A percentile compares a stretch with the other conserved stretches of the same genome.
Evolutionary conservation across 2,329 filamentous ascomycete species (phyloP).

Genomic region (Xylariaceae sp.): DNA sequence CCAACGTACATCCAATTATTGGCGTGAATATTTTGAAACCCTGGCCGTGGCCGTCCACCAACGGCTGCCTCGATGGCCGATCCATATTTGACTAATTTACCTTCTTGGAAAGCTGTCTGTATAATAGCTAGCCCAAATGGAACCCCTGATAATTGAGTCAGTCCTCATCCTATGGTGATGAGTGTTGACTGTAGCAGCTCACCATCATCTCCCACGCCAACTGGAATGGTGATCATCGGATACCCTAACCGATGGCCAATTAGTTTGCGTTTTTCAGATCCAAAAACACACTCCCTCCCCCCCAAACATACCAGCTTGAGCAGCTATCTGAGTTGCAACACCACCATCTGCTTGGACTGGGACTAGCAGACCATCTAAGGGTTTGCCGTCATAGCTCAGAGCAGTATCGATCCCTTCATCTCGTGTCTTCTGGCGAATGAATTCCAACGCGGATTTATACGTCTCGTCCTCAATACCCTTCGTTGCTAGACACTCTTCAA

Average conservation of each 20-base stretch:
- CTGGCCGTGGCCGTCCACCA: background rate
- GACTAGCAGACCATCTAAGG: conserved; percentile 69
- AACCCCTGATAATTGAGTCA: conserved; percentile 5
- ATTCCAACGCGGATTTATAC: conserved; percentile 71
- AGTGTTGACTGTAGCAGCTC: background rate
- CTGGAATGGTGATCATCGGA: conserved; percentile 30
- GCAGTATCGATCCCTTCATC: conserved; percentile 72
- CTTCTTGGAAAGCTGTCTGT: conserved; percentile 23
- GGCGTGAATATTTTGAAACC: conserved; percentile 9
- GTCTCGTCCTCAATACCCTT: conserved; percentile 68
- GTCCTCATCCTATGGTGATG: background rate
- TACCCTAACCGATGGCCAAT: conserved; percentile 46
- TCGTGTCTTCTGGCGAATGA: conserved; percentile 64
- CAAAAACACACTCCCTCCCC: too few species aligned
- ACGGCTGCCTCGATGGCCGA: conserved; percentile 20
- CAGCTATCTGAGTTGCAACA: conserved; percentile 72
- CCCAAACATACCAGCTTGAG: conserved; percentile 67
- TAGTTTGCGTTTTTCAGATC: background rate
- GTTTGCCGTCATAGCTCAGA: conserved; percentile 53
- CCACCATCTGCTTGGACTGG: conserved; percentile 66
- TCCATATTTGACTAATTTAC: conserved; percentile 23
- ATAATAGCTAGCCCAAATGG: conserved; percentile 28
- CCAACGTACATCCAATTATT: conserved; percentile 23
- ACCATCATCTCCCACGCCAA: conserved; percentile 18
- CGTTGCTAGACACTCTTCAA: conserved; percentile 67